These are phyloP conservation scores for Staphylotrichum tortipilum DNA, from an alignment of 495 filamentous ascomycete genomes.

Conservation along the genomic window DNA sequence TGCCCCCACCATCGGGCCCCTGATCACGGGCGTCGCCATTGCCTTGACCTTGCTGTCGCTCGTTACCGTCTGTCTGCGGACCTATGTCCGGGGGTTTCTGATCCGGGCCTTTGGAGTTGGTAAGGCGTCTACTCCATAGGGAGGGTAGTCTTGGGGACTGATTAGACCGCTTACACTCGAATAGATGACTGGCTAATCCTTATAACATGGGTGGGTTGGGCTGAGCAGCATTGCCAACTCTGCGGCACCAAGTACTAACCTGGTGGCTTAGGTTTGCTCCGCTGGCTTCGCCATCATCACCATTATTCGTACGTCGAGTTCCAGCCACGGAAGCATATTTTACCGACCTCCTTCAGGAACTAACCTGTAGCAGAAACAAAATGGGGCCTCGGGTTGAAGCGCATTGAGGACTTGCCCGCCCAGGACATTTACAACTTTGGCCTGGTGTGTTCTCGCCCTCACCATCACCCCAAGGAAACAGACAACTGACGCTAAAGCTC, in stretches of 20 bases:
- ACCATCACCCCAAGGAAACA: background rate
- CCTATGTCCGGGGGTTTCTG: constrained; percentile 28
- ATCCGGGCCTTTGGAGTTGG: constrained; percentile 29
- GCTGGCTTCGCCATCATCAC: constrained; percentile 23
- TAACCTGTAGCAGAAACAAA: constrained; percentile 26
- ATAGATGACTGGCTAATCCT: constrained; percentile 35
- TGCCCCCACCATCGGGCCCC: constrained; percentile 29
- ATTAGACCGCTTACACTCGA: background rate
- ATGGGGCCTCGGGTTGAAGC: constrained; percentile 33
- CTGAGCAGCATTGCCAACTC: background rate
- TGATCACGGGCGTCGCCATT: constrained; percentile 26
- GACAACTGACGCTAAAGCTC: constrained; percentile 4
- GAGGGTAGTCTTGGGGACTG: background rate
- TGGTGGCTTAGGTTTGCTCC: constrained; percentile 14
- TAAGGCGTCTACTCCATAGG: constrained; percentile 16
- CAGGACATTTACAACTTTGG: constrained; percentile 33
- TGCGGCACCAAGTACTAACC: background rate
- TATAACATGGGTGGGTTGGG: constrained; percentile 26
- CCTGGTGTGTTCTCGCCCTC: constrained; percentile 17
- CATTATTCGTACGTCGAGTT: constrained; percentile 20
- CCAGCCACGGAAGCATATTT: background rate
- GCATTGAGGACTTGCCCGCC: constrained; percentile 24
- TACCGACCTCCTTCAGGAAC: too few relatives aligned
- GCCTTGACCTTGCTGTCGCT: constrained; percentile 28
- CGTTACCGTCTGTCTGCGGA: constrained; percentile 26